A percentile compares a stretch with the other conserved stretches of the same genome.
phyloP scores from a whole-genome alignment of 306 rosid species.

The Crotalaria pallida region DNA sequence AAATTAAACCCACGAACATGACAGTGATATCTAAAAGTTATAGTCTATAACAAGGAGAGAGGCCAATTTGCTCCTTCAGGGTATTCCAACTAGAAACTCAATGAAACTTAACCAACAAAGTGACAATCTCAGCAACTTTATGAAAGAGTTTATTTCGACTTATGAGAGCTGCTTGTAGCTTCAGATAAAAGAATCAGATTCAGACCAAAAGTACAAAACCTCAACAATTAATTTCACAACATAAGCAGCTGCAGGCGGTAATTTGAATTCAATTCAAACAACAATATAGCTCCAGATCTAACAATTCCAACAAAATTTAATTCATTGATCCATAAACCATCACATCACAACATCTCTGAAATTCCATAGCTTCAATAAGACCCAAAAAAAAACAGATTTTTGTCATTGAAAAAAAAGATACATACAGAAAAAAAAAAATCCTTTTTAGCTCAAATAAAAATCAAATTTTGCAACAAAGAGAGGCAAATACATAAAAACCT shows the following conservation, averaged over 20 bases:
- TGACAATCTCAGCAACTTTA: slow-evolving; percentile 2
- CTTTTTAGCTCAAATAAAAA: slow-evolving; percentile 3
- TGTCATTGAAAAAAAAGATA: not conserved
- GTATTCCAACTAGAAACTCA: not conserved
- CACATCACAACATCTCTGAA: not conserved
- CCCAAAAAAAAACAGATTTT: not conserved
- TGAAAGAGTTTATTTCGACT: not conserved
- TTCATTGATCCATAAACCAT: not conserved
- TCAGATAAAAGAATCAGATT: not conserved
- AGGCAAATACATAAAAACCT: not conserved
- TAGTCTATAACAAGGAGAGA: not conserved
- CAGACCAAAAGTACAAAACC: not conserved
- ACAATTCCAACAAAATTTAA: not conserved
- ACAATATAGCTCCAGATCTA: slow-evolving; percentile 23
- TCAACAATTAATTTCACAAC: not conserved
- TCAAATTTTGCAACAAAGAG: slow-evolving; percentile 7
- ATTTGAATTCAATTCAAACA: slow-evolving; percentile 10
- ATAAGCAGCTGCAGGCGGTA: not conserved
- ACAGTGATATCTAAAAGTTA: not conserved
- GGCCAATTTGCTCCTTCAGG: not conserved
- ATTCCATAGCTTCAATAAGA: not conserved
- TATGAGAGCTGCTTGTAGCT: slow-evolving; percentile 3
- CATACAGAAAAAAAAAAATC: not conserved
- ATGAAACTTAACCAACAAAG: not conserved
- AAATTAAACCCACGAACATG: not conserved